Evolutionary conservation across 1,284 basidiomycete genomes (phyloP), one percentile per base, ranked within the genome.

Genomic region (Leucoagaricus sp.): DNA sequence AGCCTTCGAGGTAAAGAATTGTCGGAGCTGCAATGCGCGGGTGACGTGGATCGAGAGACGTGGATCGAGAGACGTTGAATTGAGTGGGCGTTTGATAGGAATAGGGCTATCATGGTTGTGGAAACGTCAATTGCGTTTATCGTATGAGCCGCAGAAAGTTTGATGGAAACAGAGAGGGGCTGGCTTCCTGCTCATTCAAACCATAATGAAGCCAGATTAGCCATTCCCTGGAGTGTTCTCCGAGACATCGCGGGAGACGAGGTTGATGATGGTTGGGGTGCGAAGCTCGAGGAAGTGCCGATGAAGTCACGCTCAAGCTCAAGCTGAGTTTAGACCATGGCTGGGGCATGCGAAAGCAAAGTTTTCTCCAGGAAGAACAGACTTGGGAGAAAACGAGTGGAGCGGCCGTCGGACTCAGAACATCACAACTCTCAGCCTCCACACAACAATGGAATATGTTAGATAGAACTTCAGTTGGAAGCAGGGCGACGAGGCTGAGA

Each of bases 351-450:
- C 26, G 21, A 15, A 54, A 34, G 6, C 34, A 44, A 2, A 28
- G 19, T 48, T 29, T 54, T 12, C 53, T 25, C 53, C 53, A 54
- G 15, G 53, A 47, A 28, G 53, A 54, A 29, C 53, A 54, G 13
- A 54, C 53, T 25, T 54, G 53, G 1, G 44, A 38, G 15, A 54
- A 25, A 10, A 54, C 42, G 12, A 54, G 53, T 7, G 44, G 44
- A 9, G 28, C 25, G 15, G n/a, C 13, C 15, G 12, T 42, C 10
- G 53, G 4, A n/a, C 13, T 46, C n/a, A n/a, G n/a, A n/a, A n/a
- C n/a, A 7, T 15, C 12, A 6, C 19, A 28, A 25, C 25, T n/a
- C 12, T 31, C 41, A n/a, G 34, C 41, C 10, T 23, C 17, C 9
- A 46, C 53, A 29, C 44, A 54, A 10, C 6, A 34, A 26, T 38